Percentiles rank a stretch among this genome's conserved stretches.
Conservation (phyloP, 129 eudicot genomes). For the Pittosporum tobira region DNA sequence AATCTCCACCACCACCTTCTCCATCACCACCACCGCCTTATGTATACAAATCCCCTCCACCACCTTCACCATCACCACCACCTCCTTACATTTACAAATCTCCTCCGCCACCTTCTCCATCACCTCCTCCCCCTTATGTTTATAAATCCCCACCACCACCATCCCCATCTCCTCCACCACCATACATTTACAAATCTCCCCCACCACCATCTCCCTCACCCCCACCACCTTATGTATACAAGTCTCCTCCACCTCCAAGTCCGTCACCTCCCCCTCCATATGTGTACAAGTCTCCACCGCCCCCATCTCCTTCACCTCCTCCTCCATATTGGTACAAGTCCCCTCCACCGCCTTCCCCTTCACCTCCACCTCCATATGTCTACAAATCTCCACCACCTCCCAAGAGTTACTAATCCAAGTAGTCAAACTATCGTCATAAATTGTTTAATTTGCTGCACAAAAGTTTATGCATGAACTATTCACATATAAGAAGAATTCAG, state of each 20-base stretch:
- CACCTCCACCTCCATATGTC: not conserved
- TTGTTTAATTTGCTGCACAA: not conserved
- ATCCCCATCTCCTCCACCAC: not conserved
- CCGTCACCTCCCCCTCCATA: not conserved
- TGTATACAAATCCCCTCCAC: not conserved
- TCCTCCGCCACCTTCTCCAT: not conserved
- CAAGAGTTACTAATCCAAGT: not conserved
- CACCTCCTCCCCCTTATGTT: not conserved
- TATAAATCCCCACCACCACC: slow-evolving; percentile 11
- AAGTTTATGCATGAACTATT: not conserved
- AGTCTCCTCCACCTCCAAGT: no score
- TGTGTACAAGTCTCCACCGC: not conserved
- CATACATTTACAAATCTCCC: not conserved
- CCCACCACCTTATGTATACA: not conserved
- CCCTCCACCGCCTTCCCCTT: not conserved
- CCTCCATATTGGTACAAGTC: not conserved
- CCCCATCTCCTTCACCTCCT: not conserved
- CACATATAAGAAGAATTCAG: not conserved
- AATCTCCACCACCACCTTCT: slow-evolving; percentile 3
- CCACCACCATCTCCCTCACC: not conserved
- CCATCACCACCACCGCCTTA: slow-evolving; percentile 3
- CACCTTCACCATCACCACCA: not conserved
- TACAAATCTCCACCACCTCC: slow-evolving; percentile 3
- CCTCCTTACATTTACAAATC: not conserved
- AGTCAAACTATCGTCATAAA: not conserved